Evolutionary conservation across 2,329 filamentous ascomycete genomes (phyloP), one percentile per base, ranked within the genome.

Genomic region (Tolypocladium sp.): DNA sequence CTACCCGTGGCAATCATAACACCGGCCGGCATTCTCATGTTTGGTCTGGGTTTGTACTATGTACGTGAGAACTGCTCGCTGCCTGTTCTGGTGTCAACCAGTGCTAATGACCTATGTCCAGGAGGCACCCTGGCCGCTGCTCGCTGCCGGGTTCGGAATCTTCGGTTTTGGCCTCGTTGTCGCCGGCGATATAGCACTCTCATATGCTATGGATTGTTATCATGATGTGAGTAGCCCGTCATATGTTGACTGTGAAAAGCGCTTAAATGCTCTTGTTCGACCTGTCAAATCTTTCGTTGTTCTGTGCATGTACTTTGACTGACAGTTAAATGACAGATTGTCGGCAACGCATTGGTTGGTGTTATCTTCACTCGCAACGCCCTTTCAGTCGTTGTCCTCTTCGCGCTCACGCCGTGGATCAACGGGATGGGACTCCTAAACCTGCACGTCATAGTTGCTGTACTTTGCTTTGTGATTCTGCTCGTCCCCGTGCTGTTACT

Each of bases 111-210:
- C 57, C 10, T 27, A 15, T 42, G 1, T 40, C 20, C n/a, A 69
- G 73, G 69, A 70, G 1, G 68, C 70, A 63, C 71, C 74, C n/a
- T 76, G 74, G 74, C 72, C 74, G 8, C 65, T 68, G 13, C 68
- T 74, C 0, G 73, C 69, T 9, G 61, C 75, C 0, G 73, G 68
- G 0, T 71, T 69, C 4, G 71, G 66, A 1, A 55, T 75, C 0
- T 76, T 75, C 38, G 72, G 69, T 0, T 74, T 74, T 49, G 73
- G 73, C 0, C 64, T 76, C 0, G 71, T 72, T 3, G 66, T 70
- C 40, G 70, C 70, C 27, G 66, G 69, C 49, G 70, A 75, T 30
- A 68, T 70, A 13, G 64, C 66, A 9, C 63, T 74, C n/a, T 70
- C 71, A 0, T 65, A 73, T 27, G 63, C 71, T 1, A 72, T 72